phyloP scores from a whole-genome alignment of 768 basidiomycete genomes.

The Lactarius quietus region DNA sequence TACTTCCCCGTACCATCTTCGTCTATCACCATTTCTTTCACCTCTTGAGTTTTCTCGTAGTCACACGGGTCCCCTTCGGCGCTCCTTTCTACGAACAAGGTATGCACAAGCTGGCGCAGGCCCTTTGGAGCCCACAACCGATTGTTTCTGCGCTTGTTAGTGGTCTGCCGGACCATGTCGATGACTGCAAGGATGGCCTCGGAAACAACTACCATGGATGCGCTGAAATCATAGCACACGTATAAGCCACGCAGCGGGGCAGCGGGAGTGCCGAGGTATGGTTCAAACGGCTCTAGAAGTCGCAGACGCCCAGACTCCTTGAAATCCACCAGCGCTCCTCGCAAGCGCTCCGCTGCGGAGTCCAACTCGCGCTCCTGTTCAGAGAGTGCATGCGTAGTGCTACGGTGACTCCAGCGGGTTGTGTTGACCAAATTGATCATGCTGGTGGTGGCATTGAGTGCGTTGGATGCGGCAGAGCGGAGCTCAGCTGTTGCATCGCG shows the following conservation, averaged over 20 bases:
- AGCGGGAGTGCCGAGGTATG: slow-evolving; percentile 33
- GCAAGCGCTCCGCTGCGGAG: slow-evolving; percentile 29
- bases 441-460: slow-evolving; percentile 30
- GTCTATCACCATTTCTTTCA: slow-evolving; percentile 31
- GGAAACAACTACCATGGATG: slow-evolving; percentile 41
- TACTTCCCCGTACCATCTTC: slow-evolving; percentile 24
- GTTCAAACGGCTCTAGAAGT: slow-evolving; percentile 43
- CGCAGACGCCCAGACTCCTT: slow-evolving; percentile 33
- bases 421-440: slow-evolving; percentile 36
- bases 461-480: slow-evolving; percentile 32
- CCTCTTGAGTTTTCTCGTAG: slow-evolving; percentile 33
- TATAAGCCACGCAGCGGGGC: slow-evolving; percentile 43
- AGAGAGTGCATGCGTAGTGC: slow-evolving; percentile 25
- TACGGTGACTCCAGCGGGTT: slow-evolving; percentile 32
- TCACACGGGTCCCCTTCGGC: slow-evolving; percentile 29
- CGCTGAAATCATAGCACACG: slow-evolving; percentile 47
- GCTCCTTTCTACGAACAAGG: slow-evolving; percentile 30
- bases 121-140: slow-evolving; percentile 51
- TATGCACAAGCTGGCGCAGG: slow-evolving; percentile 35
- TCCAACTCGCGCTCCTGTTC: slow-evolving; percentile 29
- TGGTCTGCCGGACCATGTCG: slow-evolving; percentile 37
- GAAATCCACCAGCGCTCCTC: slow-evolving; percentile 34
- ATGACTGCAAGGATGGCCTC: slow-evolving; percentile 38
- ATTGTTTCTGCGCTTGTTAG: slow-evolving; percentile 37
- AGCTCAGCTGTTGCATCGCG: slow-evolving; percentile 36